Base-by-base conservation (phyloP, 768 basidiomycete species). In the Russula sp. region DNA sequence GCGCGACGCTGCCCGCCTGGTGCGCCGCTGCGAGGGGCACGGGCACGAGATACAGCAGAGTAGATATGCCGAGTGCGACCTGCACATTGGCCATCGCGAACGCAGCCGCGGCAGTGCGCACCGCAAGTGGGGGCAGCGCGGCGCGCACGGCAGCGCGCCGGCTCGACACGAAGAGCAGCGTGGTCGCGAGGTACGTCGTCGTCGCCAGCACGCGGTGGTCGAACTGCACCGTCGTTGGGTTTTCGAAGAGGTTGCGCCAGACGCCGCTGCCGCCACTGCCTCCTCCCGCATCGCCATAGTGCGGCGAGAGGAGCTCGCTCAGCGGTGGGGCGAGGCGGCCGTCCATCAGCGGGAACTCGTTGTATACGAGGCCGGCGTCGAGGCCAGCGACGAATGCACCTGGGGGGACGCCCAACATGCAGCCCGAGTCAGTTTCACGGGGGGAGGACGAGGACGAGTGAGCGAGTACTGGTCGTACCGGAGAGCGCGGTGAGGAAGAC, bases 321-420 rank as follows among this genome's bases (percentile, higher is more conserved):
- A 77, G 64, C 0, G 94, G 94, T 3, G 97, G 97, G 4, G 84
- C 82, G 16, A 98, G 73, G 16, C 85, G 81, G 7, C 89, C 94
- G 42, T 93, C 96, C 96, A 99, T 99, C 5, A 88, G 75, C 0
- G 97, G 97, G 77, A 97, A 99, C 71, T 98, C 96, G 71, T 99
- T 99, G 76, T 98, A 98, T n/a, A 94, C 73, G 58, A 99, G 75
- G 14, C 97, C 97, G 1, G 97, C 97, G 73, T 99, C 97, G 48
- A 99, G 80, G 14, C 97, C 97, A 42, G 97, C 97, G 34, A 99
- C 97, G 69, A 99, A 98, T 5, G 97, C 97, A 56, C 97, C 96
- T 96, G 71, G 27, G 16, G 32, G 9, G 31, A 13, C 35, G 35
- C 35, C 35, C 35, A 7, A 18, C 16, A 6, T 11, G 42, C 1